Conservation (phyloP, 352 stramenopile species). For the Globisporangium nagaii region DNA sequence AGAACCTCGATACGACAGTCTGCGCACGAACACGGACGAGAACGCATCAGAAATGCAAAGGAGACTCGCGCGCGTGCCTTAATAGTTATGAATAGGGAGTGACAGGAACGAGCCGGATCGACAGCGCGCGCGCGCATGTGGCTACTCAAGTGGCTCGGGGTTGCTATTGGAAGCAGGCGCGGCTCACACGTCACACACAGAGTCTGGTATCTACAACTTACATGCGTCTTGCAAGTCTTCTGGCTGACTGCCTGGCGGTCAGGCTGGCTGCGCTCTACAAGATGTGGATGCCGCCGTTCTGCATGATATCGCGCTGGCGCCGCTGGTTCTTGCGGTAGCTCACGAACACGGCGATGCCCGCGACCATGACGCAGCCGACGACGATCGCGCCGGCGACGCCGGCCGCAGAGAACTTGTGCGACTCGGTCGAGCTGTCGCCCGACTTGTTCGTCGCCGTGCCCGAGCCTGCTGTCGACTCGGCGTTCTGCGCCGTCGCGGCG, state of each 20-base stretch:
- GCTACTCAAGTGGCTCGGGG: too few relatives aligned
- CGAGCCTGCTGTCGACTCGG: background rate
- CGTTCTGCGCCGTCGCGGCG: background rate
- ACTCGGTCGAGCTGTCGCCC: background rate
- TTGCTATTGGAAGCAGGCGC: too few relatives aligned
- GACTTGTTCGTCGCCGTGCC: conserved; percentile 36
- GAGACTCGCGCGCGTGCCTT: too few relatives aligned
- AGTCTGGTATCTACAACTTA: too few relatives aligned
- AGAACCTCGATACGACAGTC: too few relatives aligned
- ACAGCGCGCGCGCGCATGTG: too few relatives aligned
- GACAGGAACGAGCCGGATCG: too few relatives aligned
- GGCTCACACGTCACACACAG: too few relatives aligned
- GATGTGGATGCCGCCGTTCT: conserved; percentile 43
- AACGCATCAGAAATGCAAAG: too few relatives aligned
- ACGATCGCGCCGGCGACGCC: conserved; percentile 58
- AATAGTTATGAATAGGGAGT: too few relatives aligned
- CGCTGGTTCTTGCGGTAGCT: conserved; percentile 80
- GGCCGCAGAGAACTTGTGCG: conserved; percentile 35
- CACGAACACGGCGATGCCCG: conserved; percentile 27
- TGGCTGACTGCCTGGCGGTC: background rate
- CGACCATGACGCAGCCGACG: conserved; percentile 44
- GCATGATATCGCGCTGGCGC: conserved; percentile 73
- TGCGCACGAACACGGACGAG: too few relatives aligned
- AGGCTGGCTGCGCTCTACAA: conserved; percentile 8
- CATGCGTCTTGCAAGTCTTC: too few relatives aligned